phyloP scores from a whole-genome alignment of 148 eudicot genomes.

The Amaranthus hypochondriacus region DNA sequence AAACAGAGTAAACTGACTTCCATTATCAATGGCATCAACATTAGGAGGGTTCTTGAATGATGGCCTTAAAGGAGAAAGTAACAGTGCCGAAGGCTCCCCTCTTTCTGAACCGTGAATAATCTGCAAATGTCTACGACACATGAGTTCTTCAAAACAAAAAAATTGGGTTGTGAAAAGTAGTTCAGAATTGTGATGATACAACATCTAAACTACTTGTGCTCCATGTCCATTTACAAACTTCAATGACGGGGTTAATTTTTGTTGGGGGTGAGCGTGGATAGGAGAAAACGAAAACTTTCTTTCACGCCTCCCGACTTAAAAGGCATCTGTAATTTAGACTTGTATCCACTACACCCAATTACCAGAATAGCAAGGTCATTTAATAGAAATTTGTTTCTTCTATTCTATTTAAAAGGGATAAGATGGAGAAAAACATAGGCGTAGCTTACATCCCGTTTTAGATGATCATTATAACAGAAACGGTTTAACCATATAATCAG shows the following conservation, averaged over 20 bases:
- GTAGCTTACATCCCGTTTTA: too few relatives aligned
- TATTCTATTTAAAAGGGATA: too few relatives aligned
- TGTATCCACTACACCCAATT: background rate
- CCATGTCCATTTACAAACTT: too few relatives aligned
- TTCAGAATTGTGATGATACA: background rate
- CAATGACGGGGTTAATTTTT: too few relatives aligned
- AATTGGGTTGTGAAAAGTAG: background rate
- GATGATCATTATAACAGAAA: too few relatives aligned
- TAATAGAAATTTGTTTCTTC: background rate
- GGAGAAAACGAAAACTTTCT: too few relatives aligned
- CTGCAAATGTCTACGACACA: slow-evolving; percentile 35
- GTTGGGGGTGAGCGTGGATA: too few relatives aligned
- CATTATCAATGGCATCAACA: slow-evolving; percentile 42
- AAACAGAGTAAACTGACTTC: slow-evolving; percentile 90
- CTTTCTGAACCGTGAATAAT: slow-evolving; percentile 90
- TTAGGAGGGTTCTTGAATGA: slow-evolving; percentile 49
- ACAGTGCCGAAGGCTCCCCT: slow-evolving; percentile 75
- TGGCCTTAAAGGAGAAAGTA: slow-evolving; percentile 75
- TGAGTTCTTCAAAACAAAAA: slow-evolving; percentile 9
- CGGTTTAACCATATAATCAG: background rate
- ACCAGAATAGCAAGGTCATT: background rate
- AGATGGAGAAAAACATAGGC: too few relatives aligned
- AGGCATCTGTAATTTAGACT: background rate
- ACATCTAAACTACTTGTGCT: background rate
- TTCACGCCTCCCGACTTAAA: too few relatives aligned